Percentiles rank a stretch among this genome's conserved stretches.
phyloP scores from a whole-genome alignment of 805 yeast species.

The Lipomyces anomalus region DNA sequence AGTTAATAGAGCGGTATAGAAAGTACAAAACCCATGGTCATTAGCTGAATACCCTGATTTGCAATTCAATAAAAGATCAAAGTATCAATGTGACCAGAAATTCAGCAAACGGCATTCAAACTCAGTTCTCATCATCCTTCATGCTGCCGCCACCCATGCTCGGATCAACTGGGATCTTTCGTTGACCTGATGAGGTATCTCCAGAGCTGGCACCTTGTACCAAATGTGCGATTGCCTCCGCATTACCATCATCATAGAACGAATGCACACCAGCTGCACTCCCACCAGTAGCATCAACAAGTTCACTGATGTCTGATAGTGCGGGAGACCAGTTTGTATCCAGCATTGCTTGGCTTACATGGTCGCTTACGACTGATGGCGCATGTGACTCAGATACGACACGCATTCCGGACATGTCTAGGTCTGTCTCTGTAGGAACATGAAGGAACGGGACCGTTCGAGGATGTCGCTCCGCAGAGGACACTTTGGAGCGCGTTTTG shows the following conservation, averaged over 20 bases:
- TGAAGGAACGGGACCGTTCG: slow-evolving; percentile 19
- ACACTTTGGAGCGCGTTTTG: slow-evolving; percentile 27
- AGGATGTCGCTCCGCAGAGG: slow-evolving; percentile 12
- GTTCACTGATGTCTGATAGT: neutral
- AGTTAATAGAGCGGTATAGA: no score
- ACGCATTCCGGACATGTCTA: neutral
- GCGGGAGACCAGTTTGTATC: neutral
- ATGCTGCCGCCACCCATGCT: neutral
- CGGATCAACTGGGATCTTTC: neutral
- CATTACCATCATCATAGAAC: neutral
- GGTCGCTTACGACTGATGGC: neutral
- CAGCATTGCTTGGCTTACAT: neutral
- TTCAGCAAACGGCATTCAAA: no score
- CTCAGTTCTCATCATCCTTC: neutral
- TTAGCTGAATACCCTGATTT: no score
- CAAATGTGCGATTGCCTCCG: neutral
- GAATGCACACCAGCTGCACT: neutral
- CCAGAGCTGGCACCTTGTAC: neutral
- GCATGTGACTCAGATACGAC: no score
- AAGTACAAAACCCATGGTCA: no score
- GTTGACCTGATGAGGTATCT: neutral
- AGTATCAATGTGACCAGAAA: no score
- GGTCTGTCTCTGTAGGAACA: neutral
- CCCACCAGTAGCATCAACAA: neutral
- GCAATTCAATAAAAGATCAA: no score